A percentile compares a stretch with the other conserved stretches of the same genome.
phyloP scores from a whole-genome alignment of 2,329 filamentous ascomycete species.

The Albophoma yamanashiensis region DNA sequence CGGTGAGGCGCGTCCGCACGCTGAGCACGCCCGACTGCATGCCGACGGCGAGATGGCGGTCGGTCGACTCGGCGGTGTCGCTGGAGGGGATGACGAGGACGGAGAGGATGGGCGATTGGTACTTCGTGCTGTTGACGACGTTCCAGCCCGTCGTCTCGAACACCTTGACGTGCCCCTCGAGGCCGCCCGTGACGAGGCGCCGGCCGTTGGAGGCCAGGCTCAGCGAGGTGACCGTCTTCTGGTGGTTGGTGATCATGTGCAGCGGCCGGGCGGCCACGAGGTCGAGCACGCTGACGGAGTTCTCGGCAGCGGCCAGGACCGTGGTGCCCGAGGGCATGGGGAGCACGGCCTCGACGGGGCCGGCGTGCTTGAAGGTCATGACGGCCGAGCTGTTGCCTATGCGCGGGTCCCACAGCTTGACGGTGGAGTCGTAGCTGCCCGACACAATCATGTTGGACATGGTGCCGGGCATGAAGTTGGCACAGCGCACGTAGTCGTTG shows the following conservation, averaged over 20 bases:
- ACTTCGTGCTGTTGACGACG: conserved; percentile 89
- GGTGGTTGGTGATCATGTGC: conserved; percentile 82
- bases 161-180: conserved; percentile 95
- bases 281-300: conserved; percentile 82
- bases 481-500: conserved; percentile 82
- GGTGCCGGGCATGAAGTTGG: conserved; percentile 69
- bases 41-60: conserved; percentile 89
- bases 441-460: conserved; percentile 71
- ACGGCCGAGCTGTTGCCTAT: conserved; percentile 54
- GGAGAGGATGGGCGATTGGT: conserved; percentile 80
- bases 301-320: conserved; percentile 74
- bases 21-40: conserved; percentile 92
- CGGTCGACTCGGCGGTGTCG: conserved; percentile 43
- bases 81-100: conserved; percentile 55
- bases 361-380: conserved; percentile 93
- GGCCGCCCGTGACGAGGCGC: conserved; percentile 73
- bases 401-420: conserved; percentile 86
- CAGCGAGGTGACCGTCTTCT: conserved; percentile 91
- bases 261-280: conserved; percentile 83
- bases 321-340: conserved; percentile 80
- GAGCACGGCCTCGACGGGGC: conserved; percentile 79
- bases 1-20: conserved; percentile 78
- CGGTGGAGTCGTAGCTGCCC: conserved; percentile 90
- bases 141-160: conserved; percentile 95
- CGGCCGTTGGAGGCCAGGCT: conserved; percentile 70